Base-by-base conservation (phyloP, 192 early-diverging fungal species). In the Endogone sp. region DNA sequence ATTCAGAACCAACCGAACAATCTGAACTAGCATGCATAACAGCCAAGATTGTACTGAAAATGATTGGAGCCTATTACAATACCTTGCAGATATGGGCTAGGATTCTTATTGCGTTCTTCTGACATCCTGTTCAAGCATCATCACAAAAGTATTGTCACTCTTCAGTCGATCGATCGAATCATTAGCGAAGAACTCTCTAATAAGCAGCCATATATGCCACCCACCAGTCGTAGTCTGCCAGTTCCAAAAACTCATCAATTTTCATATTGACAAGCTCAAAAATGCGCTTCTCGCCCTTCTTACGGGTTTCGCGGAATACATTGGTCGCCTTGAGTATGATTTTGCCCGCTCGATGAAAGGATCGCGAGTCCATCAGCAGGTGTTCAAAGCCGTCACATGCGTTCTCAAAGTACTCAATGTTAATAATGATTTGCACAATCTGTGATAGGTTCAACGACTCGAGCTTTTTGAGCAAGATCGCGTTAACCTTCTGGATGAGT, bases 181-280 rank as follows among this genome's bases (percentile, higher is more conserved):
- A 70, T 60, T 29, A 11, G 27, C 25, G 24, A 37, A 3, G 4
- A 10, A 24, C 21, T 71, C 37, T 63, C 27, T 55, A 56, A 8
- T 22, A 11, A 79, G 25, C 64, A 25, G n/a, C 21, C n/a, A 64
- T 69, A 21, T 4, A 20, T 28, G 9, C 65, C 16, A 30, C 55
- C 29, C 77, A 90, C 93, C 93, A 95, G 30, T 95, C 91, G 72
- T 95, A 95, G 71, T 92, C 91, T 11, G 89, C 89, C 11, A 92
- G 62, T 54, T 94, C 90, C 27, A 95, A 74, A 64, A 93, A 92
- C 29, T 89, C 86, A 67, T 94, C 92, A 66, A 92, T 84, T 65
- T 93, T 95, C 60, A 82, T 80, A 67, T 94, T 89, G 29, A 95
- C 86, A 1, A 95, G 71, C 56, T 90, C 86, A 56, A 89, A 90